These are phyloP conservation scores for Tetrahymena thermophila DNA, from an alignment of 73 alveolate genomes.

Conservation along the genomic window DNA sequence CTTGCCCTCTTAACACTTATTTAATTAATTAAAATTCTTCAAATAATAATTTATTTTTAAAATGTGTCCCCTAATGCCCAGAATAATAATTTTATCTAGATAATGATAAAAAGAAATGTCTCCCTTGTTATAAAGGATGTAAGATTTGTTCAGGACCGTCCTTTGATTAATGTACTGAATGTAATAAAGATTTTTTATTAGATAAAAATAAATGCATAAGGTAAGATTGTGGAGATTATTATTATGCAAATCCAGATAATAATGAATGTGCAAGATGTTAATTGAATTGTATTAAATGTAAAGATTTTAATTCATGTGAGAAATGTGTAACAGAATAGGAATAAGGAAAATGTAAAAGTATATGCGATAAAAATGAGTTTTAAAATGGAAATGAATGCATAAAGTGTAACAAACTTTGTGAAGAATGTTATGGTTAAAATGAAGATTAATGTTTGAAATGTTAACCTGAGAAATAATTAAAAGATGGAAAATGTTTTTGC, in stretches of 20 bases:
- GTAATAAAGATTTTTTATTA: not conserved
- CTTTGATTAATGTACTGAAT: not conserved
- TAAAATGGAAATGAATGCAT: not conserved
- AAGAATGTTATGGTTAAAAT: not conserved
- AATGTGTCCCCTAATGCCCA: not conserved
- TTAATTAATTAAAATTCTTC: not conserved
- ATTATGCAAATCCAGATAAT: not conserved
- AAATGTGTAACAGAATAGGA: not conserved
- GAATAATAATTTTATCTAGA: not conserved
- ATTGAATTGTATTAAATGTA: not conserved
- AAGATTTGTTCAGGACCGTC: not conserved
- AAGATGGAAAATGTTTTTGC: not conserved
- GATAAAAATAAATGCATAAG: not conserved
- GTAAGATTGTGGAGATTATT: not conserved
- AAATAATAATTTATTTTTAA: not conserved
- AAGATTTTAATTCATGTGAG: not conserved
- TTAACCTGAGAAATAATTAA: not conserved
- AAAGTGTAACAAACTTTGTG: not conserved
- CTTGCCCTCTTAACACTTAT: not conserved
- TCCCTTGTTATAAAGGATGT: not conserved
- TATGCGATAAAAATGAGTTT: not conserved
- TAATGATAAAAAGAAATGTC: not conserved
- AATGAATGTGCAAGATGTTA: not conserved
- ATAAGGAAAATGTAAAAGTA: not conserved
- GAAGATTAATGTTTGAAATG: not conserved